Base-by-base conservation (phyloP, 352 stramenopile genomes). In the Phytophthora sojae region DNA sequence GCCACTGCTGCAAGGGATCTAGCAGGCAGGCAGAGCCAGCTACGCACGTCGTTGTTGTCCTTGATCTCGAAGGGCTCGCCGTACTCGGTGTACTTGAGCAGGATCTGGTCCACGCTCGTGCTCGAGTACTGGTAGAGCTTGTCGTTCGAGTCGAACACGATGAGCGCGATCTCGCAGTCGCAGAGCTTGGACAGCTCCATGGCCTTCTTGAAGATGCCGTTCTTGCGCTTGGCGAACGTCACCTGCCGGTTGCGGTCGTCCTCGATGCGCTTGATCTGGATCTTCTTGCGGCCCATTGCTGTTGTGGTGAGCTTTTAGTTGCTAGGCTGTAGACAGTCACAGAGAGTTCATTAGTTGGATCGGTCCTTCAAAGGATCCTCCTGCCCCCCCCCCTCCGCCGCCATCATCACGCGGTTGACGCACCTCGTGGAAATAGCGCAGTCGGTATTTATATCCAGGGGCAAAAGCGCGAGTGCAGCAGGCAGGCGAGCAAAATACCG, bases 101-200 rank as follows among this genome's bases (percentile, higher is more conserved):
- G 52, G 58, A 95, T 95, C 69, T 94, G 86, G 57, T 95, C 88
- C 17, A 95, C 88, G 53, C 86, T 80, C 5, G 81, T 91, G 65
- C 88, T 95, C 64, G 86, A 90, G 73, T 95, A 95, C 58, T 95
- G 88, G 57, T 91, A 93, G 6, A 95, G 73, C 61, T 95, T 95
- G 54, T 94, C 83, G 68, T 95, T 95, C 61, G 88, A 93, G 71
- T 95, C 88, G 66, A 95, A 95, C 23, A 95, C 88, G 68, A 95
- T 94, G 30, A 95, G 73, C 26, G 88, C 88, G 69, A 95, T 94
- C 73, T 95, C 84, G 61, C 88, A 95, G 77, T 95, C 88, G 57
- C 88, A 95, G 50, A 95, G 83, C 76, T 95, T 95, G 56, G 88
- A 95, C 45, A 95, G 69, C 67, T 95, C 88, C 88, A 95, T 95